A percentile compares a stretch with the other conserved stretches of the same genome.
Evolutionary conservation across 2,329 filamentous ascomycete genomes (phyloP).

Genomic region (Kalmusia sp.): DNA sequence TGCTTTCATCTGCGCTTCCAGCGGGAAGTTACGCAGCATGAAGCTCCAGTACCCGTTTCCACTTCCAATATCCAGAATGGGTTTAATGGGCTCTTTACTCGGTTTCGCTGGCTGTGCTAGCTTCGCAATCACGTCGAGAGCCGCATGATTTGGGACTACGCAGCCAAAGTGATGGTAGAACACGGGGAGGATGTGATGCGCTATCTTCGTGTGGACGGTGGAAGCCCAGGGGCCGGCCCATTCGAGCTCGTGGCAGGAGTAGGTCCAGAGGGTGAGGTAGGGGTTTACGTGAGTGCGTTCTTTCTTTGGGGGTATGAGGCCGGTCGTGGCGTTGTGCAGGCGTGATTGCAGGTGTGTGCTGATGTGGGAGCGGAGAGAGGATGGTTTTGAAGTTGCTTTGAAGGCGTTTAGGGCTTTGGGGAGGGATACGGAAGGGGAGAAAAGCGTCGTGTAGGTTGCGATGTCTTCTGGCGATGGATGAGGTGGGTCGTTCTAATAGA

Average conservation of each 20-base stretch:
- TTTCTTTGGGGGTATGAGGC: slow-evolving; percentile 45
- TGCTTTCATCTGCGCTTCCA: slow-evolving; percentile 59
- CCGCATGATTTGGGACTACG: slow-evolving; percentile 71
- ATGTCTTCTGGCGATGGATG: slow-evolving; percentile 58
- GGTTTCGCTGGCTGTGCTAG: slow-evolving; percentile 51
- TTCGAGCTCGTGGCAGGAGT: slow-evolving; percentile 68
- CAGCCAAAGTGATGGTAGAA: slow-evolving; percentile 84
- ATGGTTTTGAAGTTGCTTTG: slow-evolving; percentile 69
- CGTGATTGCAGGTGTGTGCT: slow-evolving; percentile 64
- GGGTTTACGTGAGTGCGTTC: slow-evolving; percentile 65
- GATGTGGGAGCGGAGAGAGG: slow-evolving; percentile 64
- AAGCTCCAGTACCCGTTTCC: slow-evolving; percentile 81
- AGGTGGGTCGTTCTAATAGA: slow-evolving; percentile 22
- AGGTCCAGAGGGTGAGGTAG: slow-evolving; percentile 71
- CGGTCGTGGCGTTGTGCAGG: slow-evolving; percentile 50
- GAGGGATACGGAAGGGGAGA: slow-evolving; percentile 66
- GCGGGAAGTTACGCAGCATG: slow-evolving; percentile 73
- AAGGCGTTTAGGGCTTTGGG: slow-evolving; percentile 69
- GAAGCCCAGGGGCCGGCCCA: slow-evolving; percentile 67
- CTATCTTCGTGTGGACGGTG: slow-evolving; percentile 61
- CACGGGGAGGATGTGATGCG: slow-evolving; percentile 74
- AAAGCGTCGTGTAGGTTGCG: slow-evolving; percentile 71
- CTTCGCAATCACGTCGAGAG: slow-evolving; percentile 65
- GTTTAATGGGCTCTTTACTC: slow-evolving; percentile 47
- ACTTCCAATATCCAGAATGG: slow-evolving; percentile 71